Conservation (phyloP, 2,329 filamentous ascomycete genomes). For the Truncatella angustata region DNA sequence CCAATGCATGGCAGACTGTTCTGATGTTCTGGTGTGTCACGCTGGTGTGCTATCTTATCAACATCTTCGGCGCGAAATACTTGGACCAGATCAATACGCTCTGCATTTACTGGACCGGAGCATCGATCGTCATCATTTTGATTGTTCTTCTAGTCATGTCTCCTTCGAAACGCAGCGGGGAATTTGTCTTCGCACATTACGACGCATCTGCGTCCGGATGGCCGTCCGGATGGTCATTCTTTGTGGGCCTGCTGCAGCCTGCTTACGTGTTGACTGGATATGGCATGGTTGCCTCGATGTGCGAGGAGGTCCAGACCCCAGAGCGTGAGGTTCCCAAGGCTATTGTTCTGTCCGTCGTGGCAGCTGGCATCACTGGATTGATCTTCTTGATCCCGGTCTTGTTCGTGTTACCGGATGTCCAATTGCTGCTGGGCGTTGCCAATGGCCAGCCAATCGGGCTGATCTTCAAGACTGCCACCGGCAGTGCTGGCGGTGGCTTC, state of each 20-base stretch:
- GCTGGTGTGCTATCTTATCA: conserved; percentile 61
- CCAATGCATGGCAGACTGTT: conserved; percentile 68
- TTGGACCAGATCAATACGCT: conserved; percentile 70
- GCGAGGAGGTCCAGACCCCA: conserved; percentile 69
- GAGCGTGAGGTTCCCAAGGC: conserved; percentile 68
- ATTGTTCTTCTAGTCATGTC: conserved; percentile 60
- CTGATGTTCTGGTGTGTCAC: conserved; percentile 72
- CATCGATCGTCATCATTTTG: conserved; percentile 52
- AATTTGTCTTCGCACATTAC: conserved; percentile 68
- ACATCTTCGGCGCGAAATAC: conserved; percentile 58
- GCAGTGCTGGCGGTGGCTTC: conserved; percentile 70
- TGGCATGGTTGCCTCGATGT: conserved; percentile 71
- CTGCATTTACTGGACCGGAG: conserved; percentile 70
- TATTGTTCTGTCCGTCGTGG: conserved; percentile 64
- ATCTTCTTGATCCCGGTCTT: conserved; percentile 71
- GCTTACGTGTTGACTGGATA: conserved; percentile 63
- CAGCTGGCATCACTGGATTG: conserved; percentile 54
- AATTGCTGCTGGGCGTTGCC: conserved; percentile 60
- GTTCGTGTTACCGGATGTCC: conserved; percentile 70
- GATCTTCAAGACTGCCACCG: conserved; percentile 74
- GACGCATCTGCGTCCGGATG: conserved; percentile 65
- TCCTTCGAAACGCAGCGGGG: conserved; percentile 52
- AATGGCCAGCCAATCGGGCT: conserved; percentile 75
- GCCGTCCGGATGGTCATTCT: conserved; percentile 70
- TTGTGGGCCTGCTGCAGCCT: conserved; percentile 67